These are phyloP conservation scores for Xylaria sp. DNA, from an alignment of 2,329 filamentous ascomycete genomes.

Conservation along the genomic window DNA sequence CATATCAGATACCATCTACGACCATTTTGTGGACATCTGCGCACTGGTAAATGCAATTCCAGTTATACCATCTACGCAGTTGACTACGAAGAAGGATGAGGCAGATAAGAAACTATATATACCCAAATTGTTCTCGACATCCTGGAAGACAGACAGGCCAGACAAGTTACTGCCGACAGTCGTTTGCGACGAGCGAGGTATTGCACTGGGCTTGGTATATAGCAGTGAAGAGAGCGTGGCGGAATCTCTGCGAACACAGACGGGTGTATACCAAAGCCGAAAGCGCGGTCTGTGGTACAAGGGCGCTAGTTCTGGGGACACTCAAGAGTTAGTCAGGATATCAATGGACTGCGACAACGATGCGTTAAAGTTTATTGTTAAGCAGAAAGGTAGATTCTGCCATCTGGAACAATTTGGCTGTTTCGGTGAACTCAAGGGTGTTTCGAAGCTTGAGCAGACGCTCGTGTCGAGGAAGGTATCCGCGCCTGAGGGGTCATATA, in stretches of 20 bases:
- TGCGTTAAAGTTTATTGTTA: slow-evolving; percentile 88
- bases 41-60: slow-evolving; percentile 70
- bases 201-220: slow-evolving; percentile 90
- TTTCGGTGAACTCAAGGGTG: slow-evolving; percentile 84
- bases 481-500: slow-evolving; percentile 91
- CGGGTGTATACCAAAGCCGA: slow-evolving; percentile 93
- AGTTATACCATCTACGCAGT: slow-evolving; percentile 74
- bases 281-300: slow-evolving; percentile 98
- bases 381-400: slow-evolving; percentile 92
- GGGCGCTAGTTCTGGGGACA: slow-evolving; percentile 92
- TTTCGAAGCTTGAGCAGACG: slow-evolving; percentile 88
- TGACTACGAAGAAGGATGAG: slow-evolving; percentile 75
- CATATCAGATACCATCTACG: slow-evolving; percentile 56
- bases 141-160: slow-evolving; percentile 81
- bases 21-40: slow-evolving; percentile 59
- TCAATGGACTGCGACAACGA: slow-evolving; percentile 94
- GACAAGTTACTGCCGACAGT: slow-evolving; percentile 90
- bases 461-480: slow-evolving; percentile 82
- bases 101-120: slow-evolving; percentile 68
- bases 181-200: slow-evolving; percentile 87
- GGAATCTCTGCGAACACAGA: slow-evolving; percentile 81
- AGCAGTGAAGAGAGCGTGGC: slow-evolving; percentile 90
- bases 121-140: slow-evolving; percentile 75
- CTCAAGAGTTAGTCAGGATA: slow-evolving; percentile 86
- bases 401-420: slow-evolving; percentile 92